These are phyloP conservation scores for Phalaenopsis aphrodite DNA, from an alignment of 106 monocot species.

Conservation along the genomic window DNA sequence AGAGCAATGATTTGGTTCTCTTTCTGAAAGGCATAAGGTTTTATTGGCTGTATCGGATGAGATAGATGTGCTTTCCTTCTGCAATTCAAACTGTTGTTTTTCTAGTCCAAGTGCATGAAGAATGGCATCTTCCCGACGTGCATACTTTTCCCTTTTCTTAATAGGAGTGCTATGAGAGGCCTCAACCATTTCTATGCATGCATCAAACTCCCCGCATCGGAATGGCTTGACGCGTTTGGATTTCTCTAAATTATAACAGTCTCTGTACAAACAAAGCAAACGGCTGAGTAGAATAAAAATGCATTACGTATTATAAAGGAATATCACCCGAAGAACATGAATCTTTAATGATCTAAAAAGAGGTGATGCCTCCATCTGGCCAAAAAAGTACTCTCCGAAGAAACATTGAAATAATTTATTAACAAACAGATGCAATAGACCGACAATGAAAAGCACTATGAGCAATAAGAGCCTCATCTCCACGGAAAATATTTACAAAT, in stretches of 20 bases:
- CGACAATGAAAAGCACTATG: background rate
- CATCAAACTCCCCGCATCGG: slow-evolving; percentile 88
- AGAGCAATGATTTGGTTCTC: slow-evolving; percentile 17
- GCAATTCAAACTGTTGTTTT: slow-evolving; percentile 35
- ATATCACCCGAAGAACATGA: background rate
- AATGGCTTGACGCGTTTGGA: slow-evolving; percentile 89
- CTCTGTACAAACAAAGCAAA: slow-evolving; percentile 30
- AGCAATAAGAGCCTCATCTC: background rate
- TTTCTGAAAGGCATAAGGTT: slow-evolving; percentile 10
- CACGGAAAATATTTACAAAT: background rate
- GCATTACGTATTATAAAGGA: background rate
- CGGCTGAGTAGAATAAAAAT: background rate
- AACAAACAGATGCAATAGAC: background rate
- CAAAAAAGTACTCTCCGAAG: background rate
- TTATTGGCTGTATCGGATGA: slow-evolving; percentile 15
- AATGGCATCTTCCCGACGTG: slow-evolving; percentile 86
- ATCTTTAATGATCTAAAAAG: background rate
- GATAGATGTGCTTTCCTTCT: slow-evolving; percentile 15
- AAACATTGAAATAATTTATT: background rate
- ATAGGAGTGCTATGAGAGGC: slow-evolving; percentile 63
- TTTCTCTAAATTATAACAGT: slow-evolving; percentile 94
- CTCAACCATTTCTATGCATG: slow-evolving; percentile 86
- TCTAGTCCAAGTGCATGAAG: slow-evolving; percentile 93
- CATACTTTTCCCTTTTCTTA: slow-evolving; percentile 91
- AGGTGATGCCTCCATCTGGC: background rate